Conservation (phyloP, 23 red algal species). For the Gracilaria domingensis region DNA sequence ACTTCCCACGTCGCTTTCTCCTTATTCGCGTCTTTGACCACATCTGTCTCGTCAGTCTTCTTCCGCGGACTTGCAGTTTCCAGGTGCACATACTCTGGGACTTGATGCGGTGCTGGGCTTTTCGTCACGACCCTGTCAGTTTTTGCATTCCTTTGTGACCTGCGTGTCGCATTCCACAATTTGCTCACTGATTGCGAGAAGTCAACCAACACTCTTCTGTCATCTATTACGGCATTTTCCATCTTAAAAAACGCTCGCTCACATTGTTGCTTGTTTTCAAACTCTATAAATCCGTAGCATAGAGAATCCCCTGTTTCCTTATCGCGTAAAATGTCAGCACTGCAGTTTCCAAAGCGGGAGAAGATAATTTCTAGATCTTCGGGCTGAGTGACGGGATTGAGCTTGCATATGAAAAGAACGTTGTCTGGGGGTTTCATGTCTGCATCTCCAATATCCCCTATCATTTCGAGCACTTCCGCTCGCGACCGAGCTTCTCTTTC, state of each 20-base stretch:
- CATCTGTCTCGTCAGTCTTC: background rate
- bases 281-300: constrained; percentile 93
- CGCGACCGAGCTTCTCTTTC: constrained; percentile 77
- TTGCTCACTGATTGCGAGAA: constrained; percentile 90
- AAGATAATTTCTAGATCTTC: constrained; percentile 95
- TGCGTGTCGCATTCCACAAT: constrained; percentile 73
- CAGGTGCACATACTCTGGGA: background rate
- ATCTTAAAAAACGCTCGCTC: constrained; percentile 92
- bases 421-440: constrained; percentile 86
- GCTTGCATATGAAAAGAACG: constrained; percentile 92
- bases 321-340: constrained; percentile 72
- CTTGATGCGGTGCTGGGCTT: background rate
- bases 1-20: background rate
- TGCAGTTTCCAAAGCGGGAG: constrained; percentile 90
- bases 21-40: background rate
- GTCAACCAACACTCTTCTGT: constrained; percentile 87
- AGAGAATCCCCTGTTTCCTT: constrained; percentile 75
- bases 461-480: constrained; percentile 89
- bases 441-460: constrained; percentile 84
- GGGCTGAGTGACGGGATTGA: constrained; percentile 83
- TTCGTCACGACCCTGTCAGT: background rate
- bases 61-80: background rate
- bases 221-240: constrained; percentile 87
- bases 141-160: constrained; percentile 3
- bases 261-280: constrained; percentile 69